A percentile compares a stretch with the other conserved stretches of the same genome.
Evolutionary conservation across 495 filamentous ascomycete genomes (phyloP).

Genomic region (Diplogelasinospora grovesii): DNA sequence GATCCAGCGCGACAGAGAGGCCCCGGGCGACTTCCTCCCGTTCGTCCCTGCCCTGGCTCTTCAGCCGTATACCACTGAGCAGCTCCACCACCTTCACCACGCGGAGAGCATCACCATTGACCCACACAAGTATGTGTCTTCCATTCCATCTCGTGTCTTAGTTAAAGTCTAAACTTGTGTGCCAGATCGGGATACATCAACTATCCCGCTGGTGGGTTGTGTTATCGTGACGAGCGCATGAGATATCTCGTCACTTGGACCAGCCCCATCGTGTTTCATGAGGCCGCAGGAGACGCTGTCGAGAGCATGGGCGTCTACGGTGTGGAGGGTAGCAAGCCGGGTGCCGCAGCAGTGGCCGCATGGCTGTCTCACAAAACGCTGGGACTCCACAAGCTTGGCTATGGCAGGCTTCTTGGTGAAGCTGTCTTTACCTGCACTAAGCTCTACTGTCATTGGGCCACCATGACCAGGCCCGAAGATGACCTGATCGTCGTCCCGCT

Average conservation of each 20-base stretch:
- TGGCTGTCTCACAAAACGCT: conserved; percentile 37
- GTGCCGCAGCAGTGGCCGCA: conserved; percentile 36
- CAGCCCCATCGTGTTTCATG: conserved; percentile 32
- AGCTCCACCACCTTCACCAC: conserved; percentile 27
- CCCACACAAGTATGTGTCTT: conserved; percentile 45
- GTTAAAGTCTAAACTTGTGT: too few relatives aligned
- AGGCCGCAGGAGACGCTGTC: conserved; percentile 16
- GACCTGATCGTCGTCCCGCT: conserved; percentile 18
- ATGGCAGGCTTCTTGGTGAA: conserved; percentile 36
- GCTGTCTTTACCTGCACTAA: conserved; percentile 31
- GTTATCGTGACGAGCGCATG: conserved; percentile 40
- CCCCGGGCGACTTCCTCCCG: conserved; percentile 12
- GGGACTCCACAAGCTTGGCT: conserved; percentile 30
- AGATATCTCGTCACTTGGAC: conserved; percentile 43
- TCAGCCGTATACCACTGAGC: conserved; percentile 27
- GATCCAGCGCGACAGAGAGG: conserved; percentile 27
- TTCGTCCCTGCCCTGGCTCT: conserved; percentile 27
- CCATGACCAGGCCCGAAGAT: too few relatives aligned
- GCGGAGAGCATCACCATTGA: conserved; percentile 43
- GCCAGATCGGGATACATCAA: conserved; percentile 43
- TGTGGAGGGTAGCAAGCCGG: conserved; percentile 44
- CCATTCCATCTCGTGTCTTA: too few relatives aligned
- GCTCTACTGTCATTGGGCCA: too few relatives aligned
- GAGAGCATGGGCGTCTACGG: conserved; percentile 41
- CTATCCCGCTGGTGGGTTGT: conserved; percentile 41